A percentile compares a stretch with the other conserved stretches of the same genome.
These are phyloP conservation scores for Cercospora zeae-maydis DNA, from an alignment of 2,329 filamentous ascomycete genomes.

Conservation along the genomic window DNA sequence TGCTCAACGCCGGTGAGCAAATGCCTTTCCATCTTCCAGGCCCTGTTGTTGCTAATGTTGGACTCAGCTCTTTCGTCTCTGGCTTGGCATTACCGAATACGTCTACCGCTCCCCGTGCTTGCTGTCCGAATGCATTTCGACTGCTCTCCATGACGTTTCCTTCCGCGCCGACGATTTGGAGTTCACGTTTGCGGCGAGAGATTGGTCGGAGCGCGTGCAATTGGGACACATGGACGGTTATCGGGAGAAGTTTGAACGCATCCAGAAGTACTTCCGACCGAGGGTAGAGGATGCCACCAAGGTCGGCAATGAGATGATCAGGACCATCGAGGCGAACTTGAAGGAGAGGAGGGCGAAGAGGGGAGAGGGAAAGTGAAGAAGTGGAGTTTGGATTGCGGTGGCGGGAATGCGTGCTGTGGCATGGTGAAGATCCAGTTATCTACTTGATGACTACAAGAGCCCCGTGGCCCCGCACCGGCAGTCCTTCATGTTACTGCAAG, in stretches of 20 bases:
- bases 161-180: slow-evolving; percentile 96
- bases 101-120: slow-evolving; percentile 79
- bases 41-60: neutral
- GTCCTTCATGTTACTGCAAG: no score
- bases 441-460: no score
- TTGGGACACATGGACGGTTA: slow-evolving; percentile 92
- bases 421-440: no score
- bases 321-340: slow-evolving; percentile 83
- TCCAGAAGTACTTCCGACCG: slow-evolving; percentile 87
- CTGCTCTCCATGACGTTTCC: slow-evolving; percentile 81
- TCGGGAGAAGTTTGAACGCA: slow-evolving; percentile 83
- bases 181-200: slow-evolving; percentile 93
- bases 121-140: slow-evolving; percentile 74
- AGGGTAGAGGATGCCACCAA: slow-evolving; percentile 82
- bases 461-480: no score
- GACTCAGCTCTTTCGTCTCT: slow-evolving; percentile 78
- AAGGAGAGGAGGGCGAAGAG: slow-evolving; percentile 16
- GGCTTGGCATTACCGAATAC: slow-evolving; percentile 95
- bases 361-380: neutral
- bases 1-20: slow-evolving; percentile 81
- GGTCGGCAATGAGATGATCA: slow-evolving; percentile 95
- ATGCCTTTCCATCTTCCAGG: slow-evolving; percentile 29
- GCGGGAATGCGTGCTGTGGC: no score
- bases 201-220: slow-evolving; percentile 91
- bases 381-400: no score